Evolutionary conservation across 495 filamentous ascomycete genomes (phyloP), one percentile per base, ranked within the genome.

Genomic region (Trichoderma virens): DNA sequence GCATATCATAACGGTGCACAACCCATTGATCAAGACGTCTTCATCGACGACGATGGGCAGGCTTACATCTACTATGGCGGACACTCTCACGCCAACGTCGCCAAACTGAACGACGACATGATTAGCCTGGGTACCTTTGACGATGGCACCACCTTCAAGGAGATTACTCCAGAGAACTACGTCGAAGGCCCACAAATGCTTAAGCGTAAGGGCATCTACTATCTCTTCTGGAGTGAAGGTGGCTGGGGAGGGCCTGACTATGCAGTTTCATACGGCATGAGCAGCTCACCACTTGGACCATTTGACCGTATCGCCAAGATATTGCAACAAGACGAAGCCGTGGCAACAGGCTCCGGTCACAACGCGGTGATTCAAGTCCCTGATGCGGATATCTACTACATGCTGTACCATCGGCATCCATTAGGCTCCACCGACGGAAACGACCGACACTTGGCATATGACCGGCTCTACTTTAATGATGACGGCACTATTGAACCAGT

Each of bases 111-210:
- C 3, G 75, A 78, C 38, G 86, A 90, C 73, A 90, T 91, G 88
- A 69, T 76, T 27, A 87, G 89, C 66, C 74, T 87, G 28, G 83
- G 84, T 32, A 56, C 77, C 77, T 51, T 79, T 83, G 69, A 81
- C 80, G 3, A 85, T 8, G 86, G 16, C 66, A 83, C 71, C 84
- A 76, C 1, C 70, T 91, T 59, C 60, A 67, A 1, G 83, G 86
- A 30, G 81, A 86, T 75, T 86, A 90, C 71, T 87, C 90, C 74
- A 85, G 88, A 62, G 5, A 77, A 88, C n/a, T 91, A 90, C 79
- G 90, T 91, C 74, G 88, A 91, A 77, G 88, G 88, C 0, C 83
- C 88, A 25, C 90, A 87, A 86, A 82, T 90, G 83, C 87, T 90
- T 68, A 81, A 79, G 71, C 83, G 86, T 68, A 76, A 79, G 2